Percentiles rank a stretch among this genome's conserved stretches.
Conservation (phyloP, 352 stramenopile genomes). For the Thraustochytrium striatum region DNA sequence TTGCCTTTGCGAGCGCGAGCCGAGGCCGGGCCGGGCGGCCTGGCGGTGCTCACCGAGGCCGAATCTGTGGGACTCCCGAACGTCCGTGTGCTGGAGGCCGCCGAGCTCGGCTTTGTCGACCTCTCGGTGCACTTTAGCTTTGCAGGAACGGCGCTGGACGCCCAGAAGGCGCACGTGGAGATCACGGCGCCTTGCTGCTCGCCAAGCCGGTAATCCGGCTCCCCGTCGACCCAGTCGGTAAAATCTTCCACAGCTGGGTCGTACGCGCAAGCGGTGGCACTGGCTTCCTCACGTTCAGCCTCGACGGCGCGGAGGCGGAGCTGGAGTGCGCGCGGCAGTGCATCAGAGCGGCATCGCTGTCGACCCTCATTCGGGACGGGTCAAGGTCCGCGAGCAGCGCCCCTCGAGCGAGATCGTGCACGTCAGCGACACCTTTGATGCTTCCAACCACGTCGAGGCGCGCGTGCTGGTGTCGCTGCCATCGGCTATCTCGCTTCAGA, state of each 20-base stretch:
- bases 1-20: not conserved
- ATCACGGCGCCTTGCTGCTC: not conserved
- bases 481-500: not conserved
- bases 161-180: not conserved
- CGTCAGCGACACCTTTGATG: not conserved
- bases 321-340: too few relatives aligned
- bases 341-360: too few relatives aligned
- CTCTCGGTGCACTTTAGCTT: not conserved
- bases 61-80: not conserved
- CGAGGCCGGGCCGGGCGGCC: not conserved
- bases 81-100: conserved; percentile 16
- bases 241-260: conserved; percentile 12
- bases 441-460: conserved; percentile 9
- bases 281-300: not conserved
- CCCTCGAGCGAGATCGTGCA: not conserved
- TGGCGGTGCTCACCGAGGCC: not conserved
- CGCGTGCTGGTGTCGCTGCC: conserved; percentile 7
- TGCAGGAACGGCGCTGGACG: not conserved
- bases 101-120: not conserved
- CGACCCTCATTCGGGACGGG: not conserved
- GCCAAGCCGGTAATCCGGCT: conserved; percentile 20
- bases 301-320: not conserved
- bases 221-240: not conserved
- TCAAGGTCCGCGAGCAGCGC: conserved; percentile 12
- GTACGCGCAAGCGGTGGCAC: conserved; percentile 12